phyloP scores from a whole-genome alignment of 2,329 filamentous ascomycete species.

The Endocalyx cinctus region DNA sequence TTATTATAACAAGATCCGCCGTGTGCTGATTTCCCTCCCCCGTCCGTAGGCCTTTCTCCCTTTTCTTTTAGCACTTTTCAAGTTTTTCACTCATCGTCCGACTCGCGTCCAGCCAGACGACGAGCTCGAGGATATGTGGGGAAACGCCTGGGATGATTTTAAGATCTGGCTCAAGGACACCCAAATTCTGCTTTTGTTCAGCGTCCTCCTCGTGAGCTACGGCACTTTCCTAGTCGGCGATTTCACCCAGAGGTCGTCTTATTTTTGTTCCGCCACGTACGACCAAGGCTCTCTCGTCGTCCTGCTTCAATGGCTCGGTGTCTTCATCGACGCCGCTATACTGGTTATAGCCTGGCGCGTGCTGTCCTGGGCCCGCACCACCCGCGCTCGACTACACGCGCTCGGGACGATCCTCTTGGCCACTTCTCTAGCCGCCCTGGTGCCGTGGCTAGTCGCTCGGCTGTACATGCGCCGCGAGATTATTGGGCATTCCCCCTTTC shows the following conservation, averaged over 20 bases:
- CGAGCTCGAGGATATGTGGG: conserved; percentile 42
- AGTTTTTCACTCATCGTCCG: conserved; percentile 35
- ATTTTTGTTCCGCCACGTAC: conserved; percentile 42
- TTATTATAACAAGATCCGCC: too few relatives aligned
- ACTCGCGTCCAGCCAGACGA: conserved; percentile 33
- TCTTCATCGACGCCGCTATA: conserved; percentile 43
- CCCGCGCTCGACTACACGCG: conserved; percentile 40
- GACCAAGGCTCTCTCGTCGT: conserved; percentile 35
- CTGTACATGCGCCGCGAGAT: conserved; percentile 22
- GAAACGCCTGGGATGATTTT: conserved; percentile 43
- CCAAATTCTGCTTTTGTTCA: conserved; percentile 31
- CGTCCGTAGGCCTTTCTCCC: conserved; percentile 41
- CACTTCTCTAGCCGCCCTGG: conserved; percentile 33
- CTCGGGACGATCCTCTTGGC: conserved; percentile 38
- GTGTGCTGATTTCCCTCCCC: too few relatives aligned
- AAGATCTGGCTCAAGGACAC: conserved; percentile 42
- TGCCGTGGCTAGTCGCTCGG: conserved; percentile 31
- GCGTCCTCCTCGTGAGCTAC: conserved; percentile 34
- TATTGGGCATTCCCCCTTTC: conserved; percentile 19
- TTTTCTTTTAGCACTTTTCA: conserved; percentile 38
- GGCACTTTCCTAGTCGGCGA: conserved; percentile 38
- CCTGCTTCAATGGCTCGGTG: conserved; percentile 38
- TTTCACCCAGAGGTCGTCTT: conserved; percentile 41
- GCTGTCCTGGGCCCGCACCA: conserved; percentile 46
- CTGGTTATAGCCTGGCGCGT: conserved; percentile 47